These are phyloP conservation scores for Acacia acuminata DNA, from an alignment of 306 rosid genomes.

Conservation along the genomic window DNA sequence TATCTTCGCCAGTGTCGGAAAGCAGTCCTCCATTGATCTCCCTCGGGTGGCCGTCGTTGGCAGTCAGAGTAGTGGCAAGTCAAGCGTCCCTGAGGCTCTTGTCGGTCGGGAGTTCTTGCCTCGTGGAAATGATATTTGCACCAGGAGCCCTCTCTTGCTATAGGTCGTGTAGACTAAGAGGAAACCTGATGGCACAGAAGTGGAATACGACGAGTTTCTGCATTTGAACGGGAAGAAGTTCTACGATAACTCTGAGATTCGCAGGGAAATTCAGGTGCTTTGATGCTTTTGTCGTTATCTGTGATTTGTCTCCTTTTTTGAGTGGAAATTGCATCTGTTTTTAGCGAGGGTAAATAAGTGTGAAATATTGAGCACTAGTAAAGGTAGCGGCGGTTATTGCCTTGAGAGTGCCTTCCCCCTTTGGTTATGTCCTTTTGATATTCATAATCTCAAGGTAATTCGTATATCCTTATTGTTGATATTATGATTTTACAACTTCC, in stretches of 20 bases:
- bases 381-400: neutral
- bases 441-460: no score
- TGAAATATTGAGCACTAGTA: neutral
- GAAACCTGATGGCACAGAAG: conserved; percentile 49
- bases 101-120: conserved; percentile 97
- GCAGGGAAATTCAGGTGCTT: conserved; percentile 83
- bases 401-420: neutral
- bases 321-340: neutral
- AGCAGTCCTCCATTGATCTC: conserved; percentile 80
- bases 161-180: conserved; percentile 79
- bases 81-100: conserved; percentile 92
- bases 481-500: neutral
- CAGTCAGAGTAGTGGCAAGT: conserved; percentile 98
- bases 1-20: conserved; percentile 83
- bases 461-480: neutral
- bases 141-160: conserved; percentile 88
- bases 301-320: neutral
- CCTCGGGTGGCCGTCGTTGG: conserved; percentile 97
- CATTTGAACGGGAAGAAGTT: conserved; percentile 91
- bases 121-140: conserved; percentile 84
- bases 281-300: neutral
- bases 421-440: no score
- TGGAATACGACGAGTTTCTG: conserved; percentile 91
- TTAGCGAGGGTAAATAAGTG: neutral
- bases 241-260: conserved; percentile 71